These are phyloP conservation scores for Moelleriella libera DNA, from an alignment of 2,329 filamentous ascomycete genomes.

Conservation along the genomic window DNA sequence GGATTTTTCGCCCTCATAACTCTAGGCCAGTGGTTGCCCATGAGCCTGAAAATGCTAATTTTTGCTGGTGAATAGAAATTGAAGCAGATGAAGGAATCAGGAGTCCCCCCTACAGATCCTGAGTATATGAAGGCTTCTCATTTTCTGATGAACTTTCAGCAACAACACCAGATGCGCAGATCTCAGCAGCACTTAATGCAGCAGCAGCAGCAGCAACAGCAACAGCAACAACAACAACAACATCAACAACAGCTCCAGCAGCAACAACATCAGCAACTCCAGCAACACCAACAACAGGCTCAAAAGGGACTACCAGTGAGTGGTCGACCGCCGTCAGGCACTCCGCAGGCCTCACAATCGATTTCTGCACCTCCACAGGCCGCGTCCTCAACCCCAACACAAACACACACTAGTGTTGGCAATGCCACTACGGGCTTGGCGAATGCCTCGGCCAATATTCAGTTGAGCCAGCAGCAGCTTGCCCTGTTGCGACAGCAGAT, in stretches of 20 bases:
- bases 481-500: slow-evolving; percentile 73
- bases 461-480: slow-evolving; percentile 69
- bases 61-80: slow-evolving; percentile 48
- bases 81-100: slow-evolving; percentile 74
- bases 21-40: neutral
- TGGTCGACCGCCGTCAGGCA: slow-evolving; percentile 23
- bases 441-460: slow-evolving; percentile 26
- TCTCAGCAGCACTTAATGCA: slow-evolving; percentile 28
- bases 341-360: slow-evolving; percentile 16
- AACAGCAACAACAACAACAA: slow-evolving; percentile 15
- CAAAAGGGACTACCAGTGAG: slow-evolving; percentile 36
- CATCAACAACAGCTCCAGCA: slow-evolving; percentile 29
- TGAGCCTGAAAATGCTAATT: neutral
- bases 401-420: slow-evolving; percentile 13
- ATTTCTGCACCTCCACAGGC: slow-evolving; percentile 18
- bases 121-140: slow-evolving; percentile 75
- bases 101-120: slow-evolving; percentile 68
- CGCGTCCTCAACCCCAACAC: slow-evolving; percentile 22
- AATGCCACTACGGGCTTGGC: slow-evolving; percentile 15
- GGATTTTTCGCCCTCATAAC: too few relatives aligned
- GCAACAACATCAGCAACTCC: slow-evolving; percentile 35
- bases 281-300: slow-evolving; percentile 28
- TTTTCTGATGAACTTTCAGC: slow-evolving; percentile 59
- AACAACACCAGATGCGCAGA: slow-evolving; percentile 43
- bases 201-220: slow-evolving; percentile 20